These are phyloP conservation scores for Parachaetomium inaequale DNA, from an alignment of 495 filamentous ascomycete genomes.

Conservation along the genomic window DNA sequence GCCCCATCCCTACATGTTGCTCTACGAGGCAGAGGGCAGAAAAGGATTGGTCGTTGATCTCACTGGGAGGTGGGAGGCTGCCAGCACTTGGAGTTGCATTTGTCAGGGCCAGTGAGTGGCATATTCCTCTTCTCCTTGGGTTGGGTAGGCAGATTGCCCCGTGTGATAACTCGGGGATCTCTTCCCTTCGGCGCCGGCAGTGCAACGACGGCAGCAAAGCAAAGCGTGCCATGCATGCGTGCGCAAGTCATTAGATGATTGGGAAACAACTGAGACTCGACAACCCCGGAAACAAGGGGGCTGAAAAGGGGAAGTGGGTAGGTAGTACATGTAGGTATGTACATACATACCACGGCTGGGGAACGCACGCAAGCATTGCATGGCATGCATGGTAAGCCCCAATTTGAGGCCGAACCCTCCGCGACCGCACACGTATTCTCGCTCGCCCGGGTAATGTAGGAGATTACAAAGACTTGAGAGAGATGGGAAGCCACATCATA, in stretches of 20 bases:
- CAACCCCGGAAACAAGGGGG: not conserved
- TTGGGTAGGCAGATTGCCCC: no score
- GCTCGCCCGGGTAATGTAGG: not conserved
- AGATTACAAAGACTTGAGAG: not conserved
- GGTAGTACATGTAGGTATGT: no score
- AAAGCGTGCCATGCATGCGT: not conserved
- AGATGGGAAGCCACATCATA: slow-evolving; percentile 7
- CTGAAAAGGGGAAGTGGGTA: not conserved
- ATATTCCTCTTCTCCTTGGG: no score
- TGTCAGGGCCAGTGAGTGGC: not conserved
- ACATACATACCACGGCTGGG: not conserved
- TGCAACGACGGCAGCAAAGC: not conserved
- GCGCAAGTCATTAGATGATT: not conserved
- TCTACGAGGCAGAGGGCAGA: not conserved
- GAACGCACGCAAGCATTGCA: not conserved
- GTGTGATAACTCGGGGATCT: not conserved
- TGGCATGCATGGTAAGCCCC: not conserved
- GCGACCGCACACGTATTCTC: not conserved
- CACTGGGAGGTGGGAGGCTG: not conserved
- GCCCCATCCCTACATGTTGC: not conserved
- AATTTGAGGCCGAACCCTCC: not conserved
- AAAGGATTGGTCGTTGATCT: not conserved
- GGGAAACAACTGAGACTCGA: not conserved
- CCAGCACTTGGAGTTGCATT: not conserved
- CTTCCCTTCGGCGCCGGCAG: not conserved